phyloP scores from a whole-genome alignment of 106 monocot species.

The Apostasia shenzhenica region DNA sequence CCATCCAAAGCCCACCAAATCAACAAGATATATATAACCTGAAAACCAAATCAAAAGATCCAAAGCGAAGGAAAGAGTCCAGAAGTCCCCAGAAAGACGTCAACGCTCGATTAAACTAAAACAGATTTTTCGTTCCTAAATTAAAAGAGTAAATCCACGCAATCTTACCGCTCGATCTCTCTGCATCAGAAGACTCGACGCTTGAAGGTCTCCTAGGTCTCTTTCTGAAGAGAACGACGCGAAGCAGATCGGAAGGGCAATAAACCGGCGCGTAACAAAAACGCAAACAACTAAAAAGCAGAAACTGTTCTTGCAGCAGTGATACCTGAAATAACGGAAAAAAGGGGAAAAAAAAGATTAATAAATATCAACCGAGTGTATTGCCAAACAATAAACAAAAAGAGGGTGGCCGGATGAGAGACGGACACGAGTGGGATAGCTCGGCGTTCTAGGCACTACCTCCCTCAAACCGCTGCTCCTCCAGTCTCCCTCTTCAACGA shows the following conservation, averaged over 20 bases:
- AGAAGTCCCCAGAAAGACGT: neutral
- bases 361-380: neutral
- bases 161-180: neutral
- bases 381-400: neutral
- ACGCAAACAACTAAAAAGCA: neutral
- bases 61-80: neutral
- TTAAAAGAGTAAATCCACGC: neutral
- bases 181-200: neutral
- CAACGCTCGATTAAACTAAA: no score
- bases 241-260: neutral
- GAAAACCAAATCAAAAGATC: neutral
- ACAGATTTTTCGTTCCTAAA: no score
- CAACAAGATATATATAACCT: neutral
- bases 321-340: neutral
- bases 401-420: neutral
- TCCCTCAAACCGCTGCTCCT: no score
- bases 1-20: neutral
- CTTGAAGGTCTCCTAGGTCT: no score
- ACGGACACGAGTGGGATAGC: constrained; percentile 3
- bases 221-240: no score
- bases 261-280: neutral
- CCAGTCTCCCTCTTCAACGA: no score
- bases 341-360: neutral
- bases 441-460: neutral
- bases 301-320: neutral